Percentiles rank a stretch among this genome's conserved stretches.
These are phyloP conservation scores for barley (Hordeum vulgare) DNA, from an alignment of 176 grass and related monocot species.

Conservation along the genomic window MorexV3_pseudomolecules_assembly NC_058522.1:328796357-328796856, in stretches of 20 bases:
- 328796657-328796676: no score
- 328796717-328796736: no score
- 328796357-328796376: slow-evolving; percentile 9
- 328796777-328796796: no score
- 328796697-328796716: no score
- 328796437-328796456: slow-evolving; percentile 61
- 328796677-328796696: no score
- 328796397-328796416: slow-evolving; percentile 48
- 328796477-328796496: slow-evolving; percentile 41
- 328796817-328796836: no score
- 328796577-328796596: background rate
- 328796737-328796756: no score
- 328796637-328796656: background rate
- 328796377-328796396: slow-evolving; percentile 44
- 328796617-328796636: background rate
- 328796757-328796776: no score
- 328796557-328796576: background rate
- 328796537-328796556: slow-evolving; percentile 15
- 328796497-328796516: slow-evolving; percentile 32
- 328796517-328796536: slow-evolving; percentile 13
- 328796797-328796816: no score
- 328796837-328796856: no score
- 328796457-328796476: slow-evolving; percentile 47
- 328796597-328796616: background rate
- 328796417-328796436: slow-evolving; percentile 36